Base-by-base conservation (phyloP, 2,329 filamentous ascomycete species). In the Arthroderma sp. region DNA sequence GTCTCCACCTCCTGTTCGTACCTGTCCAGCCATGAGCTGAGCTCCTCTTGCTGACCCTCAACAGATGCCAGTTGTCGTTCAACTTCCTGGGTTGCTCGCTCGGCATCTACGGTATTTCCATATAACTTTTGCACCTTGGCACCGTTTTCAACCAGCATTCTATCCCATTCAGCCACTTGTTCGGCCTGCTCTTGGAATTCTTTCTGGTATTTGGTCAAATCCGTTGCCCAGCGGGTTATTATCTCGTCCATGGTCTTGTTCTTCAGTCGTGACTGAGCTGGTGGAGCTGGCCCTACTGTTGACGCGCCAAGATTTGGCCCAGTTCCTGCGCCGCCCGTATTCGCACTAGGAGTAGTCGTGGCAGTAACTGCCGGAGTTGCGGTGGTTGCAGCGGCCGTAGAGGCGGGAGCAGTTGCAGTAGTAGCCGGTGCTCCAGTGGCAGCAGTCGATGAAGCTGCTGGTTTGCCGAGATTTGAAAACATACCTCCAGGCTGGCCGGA, bases 221-320 rank as follows among this genome's bases (percentile, higher is more conserved):
- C 91, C 0, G 87, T 86, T 1, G 91, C 91, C 91, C 91, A 98
- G 30, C 87, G 80, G 3, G 86, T 95, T 53, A 98, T 87, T 51
- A 98, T 95, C 62, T 98, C 91, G 58, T 98, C 91, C 84, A 98
- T 95, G 0, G 89, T 94, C 69, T 94, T 96, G 66, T 95, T 94
- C 71, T 94, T 94, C 33, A 98, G 72, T 29, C 91, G 82, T 3
- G 89, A 91, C 56, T 93, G 79, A 1, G 72, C 68, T 46, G 87
- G 82, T 10, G 91, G 89, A 2, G 81, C 71, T 1, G 88, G 86
- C 0, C 88, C 88, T 31, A 78, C 72, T 3, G 85, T 94, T 1
- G 87, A 93, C 29, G 80, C 78, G 11, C 78, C 79, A 40, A 89
- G 66, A 29, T 60, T 70, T 27, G 62, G 4, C 56, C 42, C 29